Conservation (phyloP, 2,329 filamentous ascomycete species). For the Aplosporella prunicola region DNA sequence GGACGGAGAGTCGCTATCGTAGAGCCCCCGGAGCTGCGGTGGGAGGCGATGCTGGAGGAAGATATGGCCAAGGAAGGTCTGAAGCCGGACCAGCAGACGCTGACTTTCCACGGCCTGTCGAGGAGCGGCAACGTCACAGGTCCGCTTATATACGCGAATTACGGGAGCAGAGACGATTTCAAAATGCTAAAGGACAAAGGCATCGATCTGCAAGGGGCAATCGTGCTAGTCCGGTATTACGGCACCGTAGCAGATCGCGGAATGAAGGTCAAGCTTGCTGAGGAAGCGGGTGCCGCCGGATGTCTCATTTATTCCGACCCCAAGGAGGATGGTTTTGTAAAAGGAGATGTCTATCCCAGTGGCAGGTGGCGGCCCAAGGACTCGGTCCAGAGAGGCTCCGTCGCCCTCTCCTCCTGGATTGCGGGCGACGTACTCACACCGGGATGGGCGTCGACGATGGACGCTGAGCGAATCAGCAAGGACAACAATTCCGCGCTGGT, state of each 20-base stretch:
- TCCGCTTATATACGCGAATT: slow-evolving; percentile 84
- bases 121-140: slow-evolving; percentile 79
- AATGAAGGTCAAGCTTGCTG: slow-evolving; percentile 82
- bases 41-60: slow-evolving; percentile 81
- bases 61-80: slow-evolving; percentile 40
- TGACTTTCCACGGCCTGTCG: slow-evolving; percentile 80
- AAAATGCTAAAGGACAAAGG: slow-evolving; percentile 59
- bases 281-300: slow-evolving; percentile 74
- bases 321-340: slow-evolving; percentile 67
- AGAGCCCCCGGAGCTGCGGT: slow-evolving; percentile 55
- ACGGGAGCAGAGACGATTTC: slow-evolving; percentile 79
- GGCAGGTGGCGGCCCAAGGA: slow-evolving; percentile 74
- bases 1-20: slow-evolving; percentile 77
- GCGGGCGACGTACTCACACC: slow-evolving; percentile 89
- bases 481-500: slow-evolving; percentile 64
- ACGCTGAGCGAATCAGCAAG: slow-evolving; percentile 55
- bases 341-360: slow-evolving; percentile 63
- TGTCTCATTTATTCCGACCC: slow-evolving; percentile 93
- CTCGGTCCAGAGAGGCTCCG: slow-evolving; percentile 72
- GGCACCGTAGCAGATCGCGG: slow-evolving; percentile 63
- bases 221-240: slow-evolving; percentile 74
- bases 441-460: slow-evolving; percentile 65
- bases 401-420: slow-evolving; percentile 72
- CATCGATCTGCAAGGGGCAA: slow-evolving; percentile 65
- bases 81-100: slow-evolving; percentile 53